Base-by-base conservation (phyloP, 225 moss, liverwort and hornwort genomes). In the Sphagnum contortum region DNA sequence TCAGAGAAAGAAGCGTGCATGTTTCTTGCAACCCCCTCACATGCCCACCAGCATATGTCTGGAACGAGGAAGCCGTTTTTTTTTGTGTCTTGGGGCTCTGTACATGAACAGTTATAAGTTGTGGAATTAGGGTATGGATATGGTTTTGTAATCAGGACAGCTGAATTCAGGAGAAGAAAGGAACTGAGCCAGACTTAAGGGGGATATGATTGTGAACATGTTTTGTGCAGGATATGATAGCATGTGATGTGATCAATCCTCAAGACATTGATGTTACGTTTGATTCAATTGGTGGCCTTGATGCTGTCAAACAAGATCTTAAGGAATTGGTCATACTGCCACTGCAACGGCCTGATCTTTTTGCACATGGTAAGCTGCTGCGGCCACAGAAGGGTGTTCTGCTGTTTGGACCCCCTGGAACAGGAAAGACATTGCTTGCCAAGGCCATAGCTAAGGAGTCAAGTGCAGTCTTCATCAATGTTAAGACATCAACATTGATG, bases 401-500 rank as follows among this genome's bases (percentile, higher is more conserved):
- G 69, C 76, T 93, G 2, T 93, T 83, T 63, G 93, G 93, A 12
- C 93, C 93, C 49, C 93, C 93, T 68, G 93, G 93, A 63, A 93
- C 93, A 45, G 93, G 92, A 10, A 91, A 93, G 70, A 93, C 93
- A 6, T 76, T 93, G 45, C 71, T 93, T 46, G 93, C 93, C 12
- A 93, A 93, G 75, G 93, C 93, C 44, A 93, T 93, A 52, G 93
- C 93, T 0, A 93, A 93, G 70, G 93, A 93, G 69, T 93, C 93
- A 60, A 83, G 86, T 68, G 93, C 93, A 47, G 93, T 93, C 45
- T 93, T 93, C 69, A 93, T 93, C 60, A 93, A 93, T 62, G 90
- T 93, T 6, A 90, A 90, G 47, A 82, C 90, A 52, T 79, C 93
- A 44, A 90, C 83, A 48, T 73, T 93, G 80, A 93, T 93, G 93